These are phyloP conservation scores for Diaporthe batatas DNA, from an alignment of 2,329 filamentous ascomycete species.

Conservation along the genomic window DNA sequence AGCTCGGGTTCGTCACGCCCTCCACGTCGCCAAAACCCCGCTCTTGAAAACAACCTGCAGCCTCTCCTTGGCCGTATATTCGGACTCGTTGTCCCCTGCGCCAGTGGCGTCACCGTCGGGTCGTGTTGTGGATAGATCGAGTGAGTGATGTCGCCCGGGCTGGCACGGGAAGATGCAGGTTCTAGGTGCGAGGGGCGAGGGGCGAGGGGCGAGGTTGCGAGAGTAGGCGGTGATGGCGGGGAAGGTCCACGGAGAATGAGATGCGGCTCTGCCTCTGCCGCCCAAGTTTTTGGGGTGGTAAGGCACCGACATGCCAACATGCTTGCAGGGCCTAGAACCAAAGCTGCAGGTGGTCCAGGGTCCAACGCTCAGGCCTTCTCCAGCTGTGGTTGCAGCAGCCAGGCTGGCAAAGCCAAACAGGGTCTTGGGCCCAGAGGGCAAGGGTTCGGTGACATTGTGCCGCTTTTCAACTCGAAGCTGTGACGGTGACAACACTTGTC, in stretches of 20 bases:
- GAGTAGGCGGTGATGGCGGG: slow-evolving; percentile 35
- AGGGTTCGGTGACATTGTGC: slow-evolving; percentile 27
- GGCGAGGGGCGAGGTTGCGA: slow-evolving; percentile 5
- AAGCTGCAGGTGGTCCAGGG: slow-evolving; percentile 25
- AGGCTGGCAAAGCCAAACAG: not conserved
- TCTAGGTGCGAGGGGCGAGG: slow-evolving; percentile 7
- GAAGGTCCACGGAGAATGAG: slow-evolving; percentile 13
- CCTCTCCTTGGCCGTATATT: slow-evolving; percentile 3
- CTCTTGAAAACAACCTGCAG: slow-evolving; percentile 10
- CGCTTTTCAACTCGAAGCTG: not conserved
- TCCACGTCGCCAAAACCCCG: slow-evolving; percentile 25
- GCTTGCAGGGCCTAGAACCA: slow-evolving; percentile 35
- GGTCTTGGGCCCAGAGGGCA: not conserved
- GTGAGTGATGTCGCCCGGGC: slow-evolving; percentile 19
- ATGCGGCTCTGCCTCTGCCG: slow-evolving; percentile 32
- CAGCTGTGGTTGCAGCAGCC: slow-evolving; percentile 6
- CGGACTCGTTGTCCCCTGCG: not conserved
- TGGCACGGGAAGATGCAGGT: slow-evolving; percentile 10
- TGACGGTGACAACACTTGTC: not conserved
- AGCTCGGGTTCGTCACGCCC: slow-evolving; percentile 16
- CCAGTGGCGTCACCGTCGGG: slow-evolving; percentile 24
- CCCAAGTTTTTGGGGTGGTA: slow-evolving; percentile 24
- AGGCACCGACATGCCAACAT: slow-evolving; percentile 10
- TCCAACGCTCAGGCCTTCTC: slow-evolving; percentile 12
- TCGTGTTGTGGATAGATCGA: slow-evolving; percentile 21